Evolutionary conservation across 139 green algal genomes (phyloP).

Genomic region (Penium margaritaceum): DNA sequence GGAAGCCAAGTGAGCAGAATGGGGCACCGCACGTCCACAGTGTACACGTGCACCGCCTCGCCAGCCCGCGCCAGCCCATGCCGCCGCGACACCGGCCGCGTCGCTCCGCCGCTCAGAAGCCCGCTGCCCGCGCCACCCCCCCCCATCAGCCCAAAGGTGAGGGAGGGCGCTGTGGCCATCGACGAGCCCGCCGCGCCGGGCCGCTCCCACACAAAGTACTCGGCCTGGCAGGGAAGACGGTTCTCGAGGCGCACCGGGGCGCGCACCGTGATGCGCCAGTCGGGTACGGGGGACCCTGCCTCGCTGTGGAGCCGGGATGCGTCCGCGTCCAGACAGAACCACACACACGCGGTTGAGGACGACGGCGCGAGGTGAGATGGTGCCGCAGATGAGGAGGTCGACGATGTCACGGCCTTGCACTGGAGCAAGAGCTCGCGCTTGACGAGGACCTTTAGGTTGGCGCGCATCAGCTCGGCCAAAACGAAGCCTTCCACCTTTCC

Average conservation of each 20-base stretch:
- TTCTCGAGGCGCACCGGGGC: constrained; percentile 71
- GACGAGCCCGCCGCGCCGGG: neutral
- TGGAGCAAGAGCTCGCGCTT: constrained; percentile 36
- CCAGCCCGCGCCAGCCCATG: constrained; percentile 18
- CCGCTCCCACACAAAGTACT: constrained; percentile 45
- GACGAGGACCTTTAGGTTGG: neutral
- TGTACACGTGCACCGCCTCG: constrained; percentile 27
- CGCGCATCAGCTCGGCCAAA: neutral
- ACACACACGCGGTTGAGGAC: constrained; percentile 48
- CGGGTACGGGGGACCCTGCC: constrained; percentile 8
- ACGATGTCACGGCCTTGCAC: neutral
- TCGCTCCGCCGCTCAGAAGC: neutral
- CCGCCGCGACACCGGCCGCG: constrained; percentile 10
- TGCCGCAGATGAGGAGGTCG: too few relatives aligned
- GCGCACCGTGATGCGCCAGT: constrained; percentile 65
- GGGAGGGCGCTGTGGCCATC: too few relatives aligned
- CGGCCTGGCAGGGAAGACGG: constrained; percentile 61
- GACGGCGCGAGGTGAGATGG: too few relatives aligned
- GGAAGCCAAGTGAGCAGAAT: constrained; percentile 32
- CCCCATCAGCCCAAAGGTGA: too few relatives aligned
- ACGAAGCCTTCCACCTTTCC: neutral
- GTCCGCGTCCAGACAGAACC: constrained; percentile 64
- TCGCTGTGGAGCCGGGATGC: constrained; percentile 44
- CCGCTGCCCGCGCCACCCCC: neutral
- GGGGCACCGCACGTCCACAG: constrained; percentile 29